Evolutionary conservation across 768 basidiomycete species (phyloP).

Genomic region (Steccherinum ochraceum): DNA sequence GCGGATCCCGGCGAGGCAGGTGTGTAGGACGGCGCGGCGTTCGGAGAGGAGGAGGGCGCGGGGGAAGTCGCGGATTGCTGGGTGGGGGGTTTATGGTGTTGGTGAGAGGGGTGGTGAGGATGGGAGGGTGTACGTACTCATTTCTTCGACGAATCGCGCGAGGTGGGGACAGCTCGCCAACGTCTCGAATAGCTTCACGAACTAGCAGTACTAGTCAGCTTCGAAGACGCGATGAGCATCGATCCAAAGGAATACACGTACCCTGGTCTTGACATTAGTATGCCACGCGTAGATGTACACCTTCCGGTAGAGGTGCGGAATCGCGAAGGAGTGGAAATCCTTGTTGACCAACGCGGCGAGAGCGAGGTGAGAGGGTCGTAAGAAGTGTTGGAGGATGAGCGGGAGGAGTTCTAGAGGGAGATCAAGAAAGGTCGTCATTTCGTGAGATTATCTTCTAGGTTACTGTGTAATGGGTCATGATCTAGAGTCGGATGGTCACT

Average conservation of each 20-base stretch:
- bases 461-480: too few relatives aligned
- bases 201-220: constrained; percentile 35
- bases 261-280: constrained; percentile 55
- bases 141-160: constrained; percentile 46
- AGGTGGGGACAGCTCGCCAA: constrained; percentile 48
- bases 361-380: constrained; percentile 47
- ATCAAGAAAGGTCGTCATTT: constrained; percentile 45
- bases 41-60: constrained; percentile 33
- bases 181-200: constrained; percentile 55
- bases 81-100: not conserved
- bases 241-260: constrained; percentile 18
- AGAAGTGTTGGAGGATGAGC: constrained; percentile 42
- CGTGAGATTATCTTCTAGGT: too few relatives aligned
- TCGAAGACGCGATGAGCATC: too few relatives aligned
- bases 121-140: constrained; percentile 40
- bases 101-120: not conserved
- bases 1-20: constrained; percentile 43
- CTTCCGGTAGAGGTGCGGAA: constrained; percentile 47
- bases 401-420: constrained; percentile 65
- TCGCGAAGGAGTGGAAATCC: constrained; percentile 45
- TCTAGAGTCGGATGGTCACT: too few relatives aligned
- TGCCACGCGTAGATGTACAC: constrained; percentile 70
- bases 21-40: constrained; percentile 28
- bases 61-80: constrained; percentile 74
- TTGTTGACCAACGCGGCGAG: constrained; percentile 51